These are phyloP conservation scores for Croton setiger DNA, from an alignment of 441 rosid genomes.

Conservation along the genomic window DNA sequence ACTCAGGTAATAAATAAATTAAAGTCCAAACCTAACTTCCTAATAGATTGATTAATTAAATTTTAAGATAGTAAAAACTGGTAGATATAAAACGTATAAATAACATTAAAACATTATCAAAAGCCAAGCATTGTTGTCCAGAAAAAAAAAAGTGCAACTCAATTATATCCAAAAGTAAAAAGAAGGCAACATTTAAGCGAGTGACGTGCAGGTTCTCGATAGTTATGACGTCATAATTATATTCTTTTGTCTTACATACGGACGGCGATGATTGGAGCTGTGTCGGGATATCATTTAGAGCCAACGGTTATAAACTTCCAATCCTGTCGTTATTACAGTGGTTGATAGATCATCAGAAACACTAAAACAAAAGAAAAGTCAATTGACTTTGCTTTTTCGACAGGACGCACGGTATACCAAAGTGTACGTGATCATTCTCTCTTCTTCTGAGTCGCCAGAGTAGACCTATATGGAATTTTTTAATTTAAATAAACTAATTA, in stretches of 20 bases:
- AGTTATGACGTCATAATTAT: background rate
- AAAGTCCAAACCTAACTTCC: no score
- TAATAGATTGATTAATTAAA: no score
- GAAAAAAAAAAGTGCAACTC: background rate
- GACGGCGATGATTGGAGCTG: constrained; percentile 15
- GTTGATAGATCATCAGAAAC: background rate
- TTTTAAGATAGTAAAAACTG: no score
- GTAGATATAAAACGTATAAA: no score
- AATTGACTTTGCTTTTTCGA: background rate
- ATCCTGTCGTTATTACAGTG: background rate
- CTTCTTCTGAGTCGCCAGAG: constrained; percentile 28
- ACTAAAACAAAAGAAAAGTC: constrained; percentile 4
- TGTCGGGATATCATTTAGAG: background rate
- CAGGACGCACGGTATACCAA: background rate
- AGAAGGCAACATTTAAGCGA: background rate
- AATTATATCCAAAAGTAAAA: background rate
- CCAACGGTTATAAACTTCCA: background rate
- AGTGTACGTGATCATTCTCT: constrained; percentile 19
- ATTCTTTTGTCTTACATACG: background rate
- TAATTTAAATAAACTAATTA: background rate
- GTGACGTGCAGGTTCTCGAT: constrained; percentile 1
- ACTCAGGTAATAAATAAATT: no score
- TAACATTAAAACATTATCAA: no score
- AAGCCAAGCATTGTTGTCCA: background rate
- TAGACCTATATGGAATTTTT: constrained; percentile 17